Evolutionary conservation across 2,329 filamentous ascomycete genomes (phyloP).

Genomic region (Mycocentrospora acerina): DNA sequence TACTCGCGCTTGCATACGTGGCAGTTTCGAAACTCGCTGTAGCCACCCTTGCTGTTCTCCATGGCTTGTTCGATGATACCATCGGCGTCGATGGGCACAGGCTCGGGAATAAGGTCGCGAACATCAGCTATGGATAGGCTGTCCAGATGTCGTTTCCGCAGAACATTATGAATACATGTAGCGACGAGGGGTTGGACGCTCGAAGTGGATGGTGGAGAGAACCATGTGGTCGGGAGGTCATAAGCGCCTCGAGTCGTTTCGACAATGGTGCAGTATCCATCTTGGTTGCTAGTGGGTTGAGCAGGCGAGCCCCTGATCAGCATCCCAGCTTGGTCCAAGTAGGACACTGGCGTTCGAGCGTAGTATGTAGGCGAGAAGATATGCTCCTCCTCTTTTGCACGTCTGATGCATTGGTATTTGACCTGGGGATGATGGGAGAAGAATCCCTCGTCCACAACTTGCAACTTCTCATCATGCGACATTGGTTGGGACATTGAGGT

Average conservation of each 20-base stretch:
- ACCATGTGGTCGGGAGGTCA: constrained; percentile 20
- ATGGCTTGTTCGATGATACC: constrained; percentile 16
- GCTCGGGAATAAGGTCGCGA: constrained; percentile 4
- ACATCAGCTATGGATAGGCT: constrained; percentile 6
- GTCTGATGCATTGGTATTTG: not conserved
- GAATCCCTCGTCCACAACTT: not conserved
- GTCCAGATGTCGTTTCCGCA: constrained; percentile 2
- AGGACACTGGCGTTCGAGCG: constrained; percentile 20
- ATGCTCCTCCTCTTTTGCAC: not conserved
- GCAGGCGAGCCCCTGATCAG: constrained; percentile 14
- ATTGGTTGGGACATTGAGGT: constrained; percentile 5
- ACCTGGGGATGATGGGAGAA: constrained; percentile 13
- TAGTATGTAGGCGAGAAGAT: constrained; percentile 13
- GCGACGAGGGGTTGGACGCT: constrained; percentile 18
- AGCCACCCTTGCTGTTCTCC: constrained; percentile 13
- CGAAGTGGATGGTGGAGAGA: constrained; percentile 12
- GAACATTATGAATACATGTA: constrained; percentile 10
- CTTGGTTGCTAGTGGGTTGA: constrained; percentile 5
- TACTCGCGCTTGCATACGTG: constrained; percentile 30
- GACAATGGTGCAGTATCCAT: constrained; percentile 15
- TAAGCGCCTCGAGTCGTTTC: constrained; percentile 19
- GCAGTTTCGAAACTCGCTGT: constrained; percentile 24
- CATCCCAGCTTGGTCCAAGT: constrained; percentile 22
- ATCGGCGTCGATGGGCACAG: constrained; percentile 10
- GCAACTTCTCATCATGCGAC: not conserved